Conservation (phyloP, 768 basidiomycete species). For the Chalciporus pseudorubinellus region DNA sequence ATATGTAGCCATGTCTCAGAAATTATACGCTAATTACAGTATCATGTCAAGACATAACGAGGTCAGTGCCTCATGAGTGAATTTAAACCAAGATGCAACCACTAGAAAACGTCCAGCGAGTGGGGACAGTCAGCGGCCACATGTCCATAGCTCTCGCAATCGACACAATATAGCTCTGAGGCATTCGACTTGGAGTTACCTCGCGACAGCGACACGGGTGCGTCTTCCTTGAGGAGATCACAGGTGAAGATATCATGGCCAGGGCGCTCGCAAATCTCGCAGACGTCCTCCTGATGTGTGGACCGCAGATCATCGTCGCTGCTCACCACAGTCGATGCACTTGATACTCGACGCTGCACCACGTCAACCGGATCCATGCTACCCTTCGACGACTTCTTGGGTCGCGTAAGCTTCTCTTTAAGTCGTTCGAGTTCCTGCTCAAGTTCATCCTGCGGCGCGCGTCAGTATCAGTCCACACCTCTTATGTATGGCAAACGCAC, state of each 20-base stretch:
- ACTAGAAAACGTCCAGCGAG: conserved; percentile 82
- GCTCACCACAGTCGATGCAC: conserved; percentile 23
- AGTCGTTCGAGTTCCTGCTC: conserved; percentile 79
- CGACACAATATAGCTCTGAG: conserved; percentile 64
- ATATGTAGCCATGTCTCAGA: neutral
- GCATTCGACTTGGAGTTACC: conserved; percentile 12
- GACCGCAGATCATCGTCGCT: conserved; percentile 23
- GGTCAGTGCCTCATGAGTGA: conserved; percentile 3
- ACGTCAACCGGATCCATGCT: conserved; percentile 37
- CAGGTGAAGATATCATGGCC: conserved; percentile 89
- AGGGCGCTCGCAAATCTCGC: conserved; percentile 83
- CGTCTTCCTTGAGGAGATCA: conserved; percentile 64
- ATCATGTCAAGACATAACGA: conserved; percentile 3
- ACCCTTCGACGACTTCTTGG: conserved; percentile 58
- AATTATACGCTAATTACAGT: conserved; percentile 22
- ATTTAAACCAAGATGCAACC: neutral
- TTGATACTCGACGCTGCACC: conserved; percentile 22
- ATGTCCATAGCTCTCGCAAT: conserved; percentile 83
- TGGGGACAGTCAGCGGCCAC: conserved; percentile 76
- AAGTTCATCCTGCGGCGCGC: conserved; percentile 64
- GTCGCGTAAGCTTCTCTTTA: conserved; percentile 64
- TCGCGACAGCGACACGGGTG: conserved; percentile 26
- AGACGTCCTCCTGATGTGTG: conserved; percentile 45
- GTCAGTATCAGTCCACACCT: conserved; percentile 10
- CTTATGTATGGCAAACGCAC: conserved; percentile 35